Evolutionary conservation across 768 basidiomycete genomes (phyloP).

Genomic region (Fomitopsis serialis): DNA sequence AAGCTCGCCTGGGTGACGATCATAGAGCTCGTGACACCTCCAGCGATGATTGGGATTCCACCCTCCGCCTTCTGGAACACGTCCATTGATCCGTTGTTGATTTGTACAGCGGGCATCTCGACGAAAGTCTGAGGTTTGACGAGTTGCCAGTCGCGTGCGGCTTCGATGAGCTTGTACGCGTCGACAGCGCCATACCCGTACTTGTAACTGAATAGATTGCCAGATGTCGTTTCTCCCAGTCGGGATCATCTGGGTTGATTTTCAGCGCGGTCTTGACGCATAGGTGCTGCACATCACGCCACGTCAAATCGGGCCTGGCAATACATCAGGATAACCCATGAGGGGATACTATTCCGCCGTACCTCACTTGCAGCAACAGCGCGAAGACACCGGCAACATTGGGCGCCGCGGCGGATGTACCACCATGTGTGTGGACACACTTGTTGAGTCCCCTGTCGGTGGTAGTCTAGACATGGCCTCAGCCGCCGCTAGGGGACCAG

Average conservation of each 20-base stretch:
- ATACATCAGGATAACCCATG: slow-evolving; percentile 6
- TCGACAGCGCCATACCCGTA: slow-evolving; percentile 93
- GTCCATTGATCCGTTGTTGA: slow-evolving; percentile 57
- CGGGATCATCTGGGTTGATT: slow-evolving; percentile 86
- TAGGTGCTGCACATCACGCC: slow-evolving; percentile 94
- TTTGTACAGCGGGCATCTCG: slow-evolving; percentile 63
- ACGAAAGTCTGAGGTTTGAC: slow-evolving; percentile 96
- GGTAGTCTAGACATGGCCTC: slow-evolving; percentile 59
- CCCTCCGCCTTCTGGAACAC: slow-evolving; percentile 48
- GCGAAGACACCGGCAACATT: slow-evolving; percentile 94
- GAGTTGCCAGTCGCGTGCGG: slow-evolving; percentile 74
- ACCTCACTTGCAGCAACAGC: slow-evolving; percentile 85
- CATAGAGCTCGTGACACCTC: slow-evolving; percentile 61
- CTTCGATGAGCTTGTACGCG: slow-evolving; percentile 74
- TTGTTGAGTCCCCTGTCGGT: slow-evolving; percentile 85
- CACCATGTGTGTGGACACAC: slow-evolving; percentile 83
- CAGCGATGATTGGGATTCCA: slow-evolving; percentile 59
- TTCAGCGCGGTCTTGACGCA: slow-evolving; percentile 69
- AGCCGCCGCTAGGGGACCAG: slow-evolving; percentile 3
- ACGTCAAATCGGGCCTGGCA: slow-evolving; percentile 83
- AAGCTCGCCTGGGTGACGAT: slow-evolving; percentile 63
- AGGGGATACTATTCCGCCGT: slow-evolving; percentile 15
- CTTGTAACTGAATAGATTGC: slow-evolving; percentile 78
- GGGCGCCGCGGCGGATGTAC: slow-evolving; percentile 96
- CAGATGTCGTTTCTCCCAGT: slow-evolving; percentile 84